These are phyloP conservation scores for Aureobasidium sp. DNA, from an alignment of 2,329 filamentous ascomycete species.

Conservation along the genomic window DNA sequence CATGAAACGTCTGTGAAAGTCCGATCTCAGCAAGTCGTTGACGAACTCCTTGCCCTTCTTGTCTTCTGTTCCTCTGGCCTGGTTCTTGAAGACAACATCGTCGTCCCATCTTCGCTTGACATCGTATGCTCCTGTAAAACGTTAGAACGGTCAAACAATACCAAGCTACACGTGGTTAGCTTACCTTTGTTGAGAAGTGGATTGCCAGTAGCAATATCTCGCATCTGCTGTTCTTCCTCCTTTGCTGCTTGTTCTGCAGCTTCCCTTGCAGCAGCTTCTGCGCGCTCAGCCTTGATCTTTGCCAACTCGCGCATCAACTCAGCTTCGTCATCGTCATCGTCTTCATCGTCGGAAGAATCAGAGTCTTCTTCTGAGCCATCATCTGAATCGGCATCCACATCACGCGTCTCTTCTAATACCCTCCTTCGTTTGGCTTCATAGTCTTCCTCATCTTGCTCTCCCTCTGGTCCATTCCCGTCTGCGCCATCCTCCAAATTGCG, in stretches of 20 bases:
- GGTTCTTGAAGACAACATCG: slow-evolving; percentile 98
- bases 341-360: slow-evolving; percentile 58
- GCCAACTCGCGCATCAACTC: slow-evolving; percentile 88
- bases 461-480: slow-evolving; percentile 31
- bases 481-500: slow-evolving; percentile 50
- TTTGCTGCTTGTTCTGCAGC: slow-evolving; percentile 72
- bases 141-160: background rate
- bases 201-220: slow-evolving; percentile 86
- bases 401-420: slow-evolving; percentile 78
- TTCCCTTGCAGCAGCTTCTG: slow-evolving; percentile 70
- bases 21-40: slow-evolving; percentile 86
- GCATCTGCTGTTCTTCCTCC: slow-evolving; percentile 76
- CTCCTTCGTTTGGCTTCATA: slow-evolving; percentile 73
- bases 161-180: background rate
- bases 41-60: slow-evolving; percentile 79
- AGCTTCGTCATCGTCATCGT: slow-evolving; percentile 71
- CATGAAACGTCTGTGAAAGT: slow-evolving; percentile 99
- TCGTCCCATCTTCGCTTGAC: slow-evolving; percentile 95
- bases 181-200: slow-evolving; percentile 79
- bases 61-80: slow-evolving; percentile 89
- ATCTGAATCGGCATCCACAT: slow-evolving; percentile 70
- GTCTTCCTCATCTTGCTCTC: slow-evolving; percentile 48
- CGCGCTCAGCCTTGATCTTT: slow-evolving; percentile 82
- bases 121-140: slow-evolving; percentile 48
- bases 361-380: slow-evolving; percentile 37